Base-by-base conservation (phyloP, 768 basidiomycete species). In the Serendipita indica region DNA sequence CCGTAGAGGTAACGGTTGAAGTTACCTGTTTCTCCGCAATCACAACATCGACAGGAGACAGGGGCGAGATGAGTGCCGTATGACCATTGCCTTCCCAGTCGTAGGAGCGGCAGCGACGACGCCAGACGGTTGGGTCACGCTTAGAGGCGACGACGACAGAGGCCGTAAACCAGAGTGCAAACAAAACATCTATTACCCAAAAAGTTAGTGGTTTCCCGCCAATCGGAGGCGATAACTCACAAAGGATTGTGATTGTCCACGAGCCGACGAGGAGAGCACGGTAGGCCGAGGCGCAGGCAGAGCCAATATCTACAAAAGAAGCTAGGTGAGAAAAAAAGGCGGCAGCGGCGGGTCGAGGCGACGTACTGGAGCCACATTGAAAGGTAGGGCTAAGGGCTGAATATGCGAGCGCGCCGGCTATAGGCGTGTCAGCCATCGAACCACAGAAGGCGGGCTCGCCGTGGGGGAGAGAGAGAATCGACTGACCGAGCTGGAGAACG, bases 321-420 rank as follows among this genome's bases (percentile, higher is more conserved):
- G n/a, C 10, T 10, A 37, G 12, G 45, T 10, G 45, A 46, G 10
- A 46, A 46, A 46, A 46, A 46, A 16, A 16, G 1, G 45, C 22
- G 22, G 45, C 22, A 46, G 2, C 12, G 1, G 13, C 12, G 10
- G 45, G 12, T 14, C 10, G 22, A 16, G 45, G 35, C 10, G 45
- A 46, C 45, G 35, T 46, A 46, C 45, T 25, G 13, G 45, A 12
- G 1, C 16, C 45, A 25, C 45, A 46, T 20, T 46, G 12, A 20
- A 46, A 46, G 10, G 14, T 46, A 46, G 45, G 45, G 45, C 45
- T 46, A 25, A 46, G 45, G 45, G 45, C 45, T 16, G 45, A 46
- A 25, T 46, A 46, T 10, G 45, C 45, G 45, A 46, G 45, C 45
- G 45, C 45, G 25, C 45, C 45, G 45, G 45, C 45, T 46, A 46